Percentiles rank a stretch among this genome's conserved stretches.
Evolutionary conservation across 1,139 yeast species (phyloP).

Genomic region (Protomyces inouyei): DNA sequence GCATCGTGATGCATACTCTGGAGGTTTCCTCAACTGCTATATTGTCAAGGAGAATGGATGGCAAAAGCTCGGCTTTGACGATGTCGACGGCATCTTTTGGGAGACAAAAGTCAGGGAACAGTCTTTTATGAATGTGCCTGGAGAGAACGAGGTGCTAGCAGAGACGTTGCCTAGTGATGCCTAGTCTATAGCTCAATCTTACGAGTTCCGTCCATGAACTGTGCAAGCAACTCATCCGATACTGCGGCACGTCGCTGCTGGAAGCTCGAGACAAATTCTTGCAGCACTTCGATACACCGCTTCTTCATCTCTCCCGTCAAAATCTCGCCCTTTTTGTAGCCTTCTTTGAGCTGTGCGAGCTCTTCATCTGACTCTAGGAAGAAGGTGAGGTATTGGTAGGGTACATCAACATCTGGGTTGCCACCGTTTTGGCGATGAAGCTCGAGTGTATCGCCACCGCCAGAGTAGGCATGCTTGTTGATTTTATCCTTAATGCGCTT

Average conservation of each 20-base stretch:
- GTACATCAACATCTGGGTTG: slow-evolving; percentile 90
- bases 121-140: slow-evolving; percentile 80
- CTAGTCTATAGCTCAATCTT: slow-evolving; percentile 47
- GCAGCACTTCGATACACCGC: slow-evolving; percentile 73
- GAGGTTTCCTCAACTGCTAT: slow-evolving; percentile 85
- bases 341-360: slow-evolving; percentile 56
- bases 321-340: slow-evolving; percentile 74
- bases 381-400: slow-evolving; percentile 86
- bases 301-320: slow-evolving; percentile 93
- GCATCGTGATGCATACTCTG: slow-evolving; percentile 97
- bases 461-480: slow-evolving; percentile 94
- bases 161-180: background rate
- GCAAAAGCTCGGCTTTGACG: slow-evolving; percentile 91
- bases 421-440: slow-evolving; percentile 90
- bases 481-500: slow-evolving; percentile 89
- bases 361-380: slow-evolving; percentile 84
- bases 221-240: slow-evolving; percentile 59
- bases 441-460: slow-evolving; percentile 83
- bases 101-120: slow-evolving; percentile 82
- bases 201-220: slow-evolving; percentile 76
- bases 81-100: slow-evolving; percentile 89
- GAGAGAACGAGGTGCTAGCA: slow-evolving; percentile 12
- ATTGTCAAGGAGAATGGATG: slow-evolving; percentile 93
- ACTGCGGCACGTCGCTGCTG: slow-evolving; percentile 71
- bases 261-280: slow-evolving; percentile 70